A percentile compares a stretch with the other conserved stretches of the same genome.
Evolutionary conservation across 2,329 filamentous ascomycete species (phyloP).

Genomic region (Cryphonectria carpinicola): DNA sequence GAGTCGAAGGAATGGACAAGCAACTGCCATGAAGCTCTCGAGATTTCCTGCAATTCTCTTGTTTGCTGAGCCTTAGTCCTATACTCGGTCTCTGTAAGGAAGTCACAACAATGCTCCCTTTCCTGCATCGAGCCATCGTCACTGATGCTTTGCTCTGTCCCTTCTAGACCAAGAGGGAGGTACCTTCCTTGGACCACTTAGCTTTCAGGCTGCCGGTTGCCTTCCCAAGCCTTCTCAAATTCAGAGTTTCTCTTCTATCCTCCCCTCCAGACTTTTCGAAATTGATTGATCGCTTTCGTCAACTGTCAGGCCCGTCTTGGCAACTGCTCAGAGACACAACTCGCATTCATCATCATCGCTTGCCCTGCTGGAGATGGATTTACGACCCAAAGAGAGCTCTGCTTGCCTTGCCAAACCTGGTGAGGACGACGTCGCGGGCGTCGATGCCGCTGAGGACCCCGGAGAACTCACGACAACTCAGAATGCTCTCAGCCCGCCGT

Average conservation of each 20-base stretch:
- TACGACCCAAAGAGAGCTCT: constrained; percentile 4
- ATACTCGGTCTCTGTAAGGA: neutral
- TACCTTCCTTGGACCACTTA: neutral
- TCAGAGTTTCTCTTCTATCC: no score
- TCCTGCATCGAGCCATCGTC: neutral
- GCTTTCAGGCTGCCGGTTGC: neutral
- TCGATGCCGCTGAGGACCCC: neutral
- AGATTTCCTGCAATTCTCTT: neutral
- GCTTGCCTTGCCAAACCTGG: neutral
- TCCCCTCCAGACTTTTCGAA: neutral
- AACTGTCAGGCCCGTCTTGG: neutral
- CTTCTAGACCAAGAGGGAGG: neutral
- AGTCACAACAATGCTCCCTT: neutral
- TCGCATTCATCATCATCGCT: neutral
- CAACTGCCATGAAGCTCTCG: neutral
- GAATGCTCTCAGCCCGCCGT: constrained; percentile 3
- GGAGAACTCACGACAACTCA: constrained; percentile 8
- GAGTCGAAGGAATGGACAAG: neutral
- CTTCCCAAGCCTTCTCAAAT: neutral
- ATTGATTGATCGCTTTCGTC: neutral
- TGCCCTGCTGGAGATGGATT: constrained; percentile 16
- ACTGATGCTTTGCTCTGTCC: neutral
- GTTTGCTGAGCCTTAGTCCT: neutral
- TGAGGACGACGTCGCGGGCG: neutral
- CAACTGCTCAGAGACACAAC: neutral